A percentile compares a stretch with the other conserved stretches of the same genome.
phyloP scores from a whole-genome alignment of 108 stramenopile genomes.

The Discostella pseudostelligera region DNA sequence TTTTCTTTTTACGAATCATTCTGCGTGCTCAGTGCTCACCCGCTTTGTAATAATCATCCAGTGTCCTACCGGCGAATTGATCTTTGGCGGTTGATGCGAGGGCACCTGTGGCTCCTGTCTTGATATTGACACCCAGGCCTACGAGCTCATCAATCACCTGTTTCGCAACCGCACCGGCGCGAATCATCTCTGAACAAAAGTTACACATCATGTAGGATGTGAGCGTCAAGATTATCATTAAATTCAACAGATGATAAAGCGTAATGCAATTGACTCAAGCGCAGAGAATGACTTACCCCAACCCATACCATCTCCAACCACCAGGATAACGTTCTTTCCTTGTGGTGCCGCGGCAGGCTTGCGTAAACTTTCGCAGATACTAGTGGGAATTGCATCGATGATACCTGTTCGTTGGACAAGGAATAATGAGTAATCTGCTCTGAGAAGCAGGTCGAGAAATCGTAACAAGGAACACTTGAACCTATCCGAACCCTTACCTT shows the following conservation, averaged over 20 bases:
- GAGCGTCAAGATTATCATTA: no score
- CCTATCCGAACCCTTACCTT: conserved; percentile 15
- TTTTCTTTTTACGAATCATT: no score
- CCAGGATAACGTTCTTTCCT: conserved; percentile 60
- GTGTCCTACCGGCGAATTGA: conserved; percentile 47
- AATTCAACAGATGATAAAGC: no score
- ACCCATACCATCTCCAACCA: conserved; percentile 66
- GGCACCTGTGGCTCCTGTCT: conserved; percentile 36
- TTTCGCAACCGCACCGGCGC: conserved; percentile 58
- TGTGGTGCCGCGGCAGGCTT: neutral
- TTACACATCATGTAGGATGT: no score
- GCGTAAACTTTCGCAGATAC: conserved; percentile 12
- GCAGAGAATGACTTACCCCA: conserved; percentile 6
- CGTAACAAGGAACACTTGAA: neutral
- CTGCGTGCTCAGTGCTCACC: no score
- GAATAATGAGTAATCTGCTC: no score
- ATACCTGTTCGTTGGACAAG: conserved; percentile 23
- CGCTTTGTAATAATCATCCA: conserved; percentile 57
- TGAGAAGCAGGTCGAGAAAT: neutral
- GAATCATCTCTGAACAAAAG: conserved; percentile 43
- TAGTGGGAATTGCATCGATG: conserved; percentile 37
- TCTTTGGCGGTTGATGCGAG: conserved; percentile 23
- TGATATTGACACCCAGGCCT: conserved; percentile 46
- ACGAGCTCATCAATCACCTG: conserved; percentile 46
- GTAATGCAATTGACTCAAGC: no score